Evolutionary conservation across 768 basidiomycete genomes (phyloP).

Genomic region (Porpolomopsis calyptriformis): DNA sequence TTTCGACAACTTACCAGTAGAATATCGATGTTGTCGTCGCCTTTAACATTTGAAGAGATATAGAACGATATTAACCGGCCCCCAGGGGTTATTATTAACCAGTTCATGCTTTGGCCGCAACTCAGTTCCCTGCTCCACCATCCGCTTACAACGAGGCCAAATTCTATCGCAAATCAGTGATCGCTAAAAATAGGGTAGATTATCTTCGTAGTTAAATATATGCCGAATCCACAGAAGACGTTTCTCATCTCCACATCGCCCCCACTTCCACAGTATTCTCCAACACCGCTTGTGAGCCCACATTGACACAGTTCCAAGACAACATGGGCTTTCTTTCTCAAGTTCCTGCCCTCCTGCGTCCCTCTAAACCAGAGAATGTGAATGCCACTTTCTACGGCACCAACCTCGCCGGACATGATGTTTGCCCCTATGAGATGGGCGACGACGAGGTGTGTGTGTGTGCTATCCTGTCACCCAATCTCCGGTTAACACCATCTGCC

Average conservation of each 20-base stretch:
- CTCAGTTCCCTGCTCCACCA: too few species aligned
- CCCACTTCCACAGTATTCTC: too few species aligned
- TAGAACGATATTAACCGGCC: too few species aligned
- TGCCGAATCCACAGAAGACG: too few species aligned
- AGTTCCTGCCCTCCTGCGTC: not conserved
- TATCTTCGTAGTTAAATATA: not conserved
- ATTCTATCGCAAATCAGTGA: too few species aligned
- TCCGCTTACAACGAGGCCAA: too few species aligned
- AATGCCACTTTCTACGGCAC: slow-evolving; percentile 1
- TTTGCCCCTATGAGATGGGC: slow-evolving; percentile 1
- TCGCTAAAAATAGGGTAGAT: not conserved
- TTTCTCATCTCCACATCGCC: too few species aligned
- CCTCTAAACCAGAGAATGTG: not conserved
- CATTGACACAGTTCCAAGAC: not conserved
- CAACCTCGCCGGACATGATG: not conserved
- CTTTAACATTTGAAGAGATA: too few species aligned
- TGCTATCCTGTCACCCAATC: not conserved
- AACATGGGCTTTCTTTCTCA: slow-evolving; percentile 1
- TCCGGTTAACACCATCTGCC: not conserved
- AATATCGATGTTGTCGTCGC: too few species aligned
- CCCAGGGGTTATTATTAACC: too few species aligned
- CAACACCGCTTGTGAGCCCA: not conserved
- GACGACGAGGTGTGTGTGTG: not conserved
- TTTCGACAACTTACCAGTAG: too few species aligned
- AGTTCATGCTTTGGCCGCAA: too few species aligned